Conservation (phyloP, 2,329 filamentous ascomycete species). For the Xylariaceae sp. region DNA sequence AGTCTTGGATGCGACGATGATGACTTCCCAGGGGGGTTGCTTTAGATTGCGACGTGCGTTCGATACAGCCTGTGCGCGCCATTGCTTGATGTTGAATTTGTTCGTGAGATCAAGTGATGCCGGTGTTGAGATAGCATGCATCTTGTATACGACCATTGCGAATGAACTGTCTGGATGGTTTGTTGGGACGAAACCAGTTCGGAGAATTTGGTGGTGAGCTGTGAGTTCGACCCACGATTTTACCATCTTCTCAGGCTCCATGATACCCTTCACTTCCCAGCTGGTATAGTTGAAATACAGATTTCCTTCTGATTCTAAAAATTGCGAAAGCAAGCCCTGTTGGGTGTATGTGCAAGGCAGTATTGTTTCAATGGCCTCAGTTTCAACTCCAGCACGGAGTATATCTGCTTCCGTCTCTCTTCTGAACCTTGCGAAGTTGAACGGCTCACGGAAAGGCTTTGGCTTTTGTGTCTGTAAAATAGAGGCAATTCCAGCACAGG, state of each 20-base stretch:
- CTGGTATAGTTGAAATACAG: conserved; percentile 75
- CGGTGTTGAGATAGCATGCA: conserved; percentile 13
- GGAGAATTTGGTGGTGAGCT: conserved; percentile 65
- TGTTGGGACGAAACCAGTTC: conserved; percentile 68
- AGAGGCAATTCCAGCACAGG: conserved; percentile 36
- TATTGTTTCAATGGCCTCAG: conserved; percentile 49
- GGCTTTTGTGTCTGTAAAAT: background rate
- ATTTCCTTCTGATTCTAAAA: conserved; percentile 61
- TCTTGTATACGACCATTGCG: conserved; percentile 66
- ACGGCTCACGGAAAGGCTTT: conserved; percentile 14
- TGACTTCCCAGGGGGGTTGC: conserved; percentile 62
- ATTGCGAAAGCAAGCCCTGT: conserved; percentile 75
- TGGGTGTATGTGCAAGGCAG: conserved; percentile 80
- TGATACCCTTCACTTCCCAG: conserved; percentile 44
- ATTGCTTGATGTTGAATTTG: conserved; percentile 34
- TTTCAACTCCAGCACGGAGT: conserved; percentile 10
- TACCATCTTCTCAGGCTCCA: conserved; percentile 43
- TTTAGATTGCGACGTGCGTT: conserved; percentile 45
- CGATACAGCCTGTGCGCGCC: conserved; percentile 35
- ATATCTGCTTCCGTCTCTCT: conserved; percentile 31
- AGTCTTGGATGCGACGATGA: conserved; percentile 37
- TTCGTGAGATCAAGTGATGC: conserved; percentile 18
- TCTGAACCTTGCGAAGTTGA: conserved; percentile 43
- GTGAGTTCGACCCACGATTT: conserved; percentile 59
- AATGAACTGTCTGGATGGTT: conserved; percentile 62